Evolutionary conservation across 805 yeast genomes (phyloP), one percentile per base, ranked within the genome.

Genomic region (Pichia paraexigua): DNA sequence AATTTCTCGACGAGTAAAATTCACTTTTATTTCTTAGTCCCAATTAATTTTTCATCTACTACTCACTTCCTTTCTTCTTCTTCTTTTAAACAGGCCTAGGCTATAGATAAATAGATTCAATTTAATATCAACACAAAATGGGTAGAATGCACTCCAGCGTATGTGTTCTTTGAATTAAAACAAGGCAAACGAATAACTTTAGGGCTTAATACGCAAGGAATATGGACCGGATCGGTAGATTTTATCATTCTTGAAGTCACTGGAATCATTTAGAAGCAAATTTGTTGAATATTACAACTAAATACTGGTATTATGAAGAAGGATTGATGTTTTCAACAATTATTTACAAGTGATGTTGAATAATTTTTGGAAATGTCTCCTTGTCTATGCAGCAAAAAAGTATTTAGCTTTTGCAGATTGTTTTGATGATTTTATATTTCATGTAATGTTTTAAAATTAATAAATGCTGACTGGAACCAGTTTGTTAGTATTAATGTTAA

Each of bases 71-170:
- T 43, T 27, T 43, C 28, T 28, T 27, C 18, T 21, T 22, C 21
- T 28, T 44, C 20, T 24, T 41, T 41, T 32, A 9, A 41, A 30
- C 47, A 53, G 47, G 53, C 53, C 46, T 53, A 48, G 56, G 53
- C 50, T 47, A 50, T 24, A 44, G 45, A 49, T 30, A 47, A 42
- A 47, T 46, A 39, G 40, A 44, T 41, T 46, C 39, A 30, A 45
- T 24, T 45, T 40, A 48, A 42, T 35, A 35, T 43, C 54, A 52
- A 48, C 46, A 77, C 83, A 87, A 80, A 75, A 92, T 92, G 99
- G 99, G 96, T 91, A 96, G 99, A 82, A 84, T 92, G 91, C 98
- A 92, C 89, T 87, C 96, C 79, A 79, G 87, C 76, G 95, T 87
- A 86, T 81, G 95, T 86, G 75, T 52, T 53, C 41, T 55, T 53